Percentiles rank a stretch among this genome's conserved stretches.
Evolutionary conservation across 192 early-diverging fungal genomes (phyloP).

Genomic region (Backusella luteola): DNA sequence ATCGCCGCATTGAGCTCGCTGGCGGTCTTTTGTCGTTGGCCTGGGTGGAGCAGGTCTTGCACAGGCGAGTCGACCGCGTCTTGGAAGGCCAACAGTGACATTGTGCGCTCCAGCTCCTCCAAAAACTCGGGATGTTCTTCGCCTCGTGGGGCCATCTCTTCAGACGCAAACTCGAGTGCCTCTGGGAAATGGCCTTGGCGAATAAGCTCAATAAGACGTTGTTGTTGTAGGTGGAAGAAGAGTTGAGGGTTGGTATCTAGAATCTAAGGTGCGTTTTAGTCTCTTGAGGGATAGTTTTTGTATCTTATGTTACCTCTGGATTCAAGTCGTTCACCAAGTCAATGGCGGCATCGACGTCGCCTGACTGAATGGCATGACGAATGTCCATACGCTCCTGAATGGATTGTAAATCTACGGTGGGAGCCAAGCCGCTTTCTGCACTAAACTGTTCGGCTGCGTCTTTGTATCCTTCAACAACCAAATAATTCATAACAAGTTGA

Average conservation of each 20-base stretch:
- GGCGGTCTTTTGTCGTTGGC: conserved; percentile 90
- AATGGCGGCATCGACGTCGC: conserved; percentile 91
- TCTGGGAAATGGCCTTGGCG: conserved; percentile 74
- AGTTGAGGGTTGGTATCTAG: conserved; percentile 92
- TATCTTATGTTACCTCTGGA: conserved; percentile 70
- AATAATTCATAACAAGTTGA: conserved; percentile 98
- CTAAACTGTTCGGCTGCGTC: conserved; percentile 97
- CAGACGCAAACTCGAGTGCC: conserved; percentile 94
- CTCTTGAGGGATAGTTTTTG: too few relatives aligned
- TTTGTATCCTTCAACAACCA: conserved; percentile 98
- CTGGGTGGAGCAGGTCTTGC: conserved; percentile 80
- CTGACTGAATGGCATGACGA: conserved; percentile 85
- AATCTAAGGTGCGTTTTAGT: conserved; percentile 50
- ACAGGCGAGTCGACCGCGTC: conserved; percentile 70
- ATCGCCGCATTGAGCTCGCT: conserved; percentile 94
- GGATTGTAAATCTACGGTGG: conserved; percentile 78
- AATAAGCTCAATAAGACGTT: conserved; percentile 95
- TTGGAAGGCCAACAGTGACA: conserved; percentile 97
- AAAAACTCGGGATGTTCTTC: conserved; percentile 98
- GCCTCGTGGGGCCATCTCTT: conserved; percentile 95
- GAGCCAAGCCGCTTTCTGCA: conserved; percentile 78
- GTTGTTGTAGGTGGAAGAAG: conserved; percentile 96
- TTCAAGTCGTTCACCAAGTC: conserved; percentile 98
- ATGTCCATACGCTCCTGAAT: conserved; percentile 97
- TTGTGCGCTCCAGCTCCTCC: conserved; percentile 91